Base-by-base conservation (phyloP, 2,329 filamentous ascomycete genomes). In the Alternaria rosae region DNA sequence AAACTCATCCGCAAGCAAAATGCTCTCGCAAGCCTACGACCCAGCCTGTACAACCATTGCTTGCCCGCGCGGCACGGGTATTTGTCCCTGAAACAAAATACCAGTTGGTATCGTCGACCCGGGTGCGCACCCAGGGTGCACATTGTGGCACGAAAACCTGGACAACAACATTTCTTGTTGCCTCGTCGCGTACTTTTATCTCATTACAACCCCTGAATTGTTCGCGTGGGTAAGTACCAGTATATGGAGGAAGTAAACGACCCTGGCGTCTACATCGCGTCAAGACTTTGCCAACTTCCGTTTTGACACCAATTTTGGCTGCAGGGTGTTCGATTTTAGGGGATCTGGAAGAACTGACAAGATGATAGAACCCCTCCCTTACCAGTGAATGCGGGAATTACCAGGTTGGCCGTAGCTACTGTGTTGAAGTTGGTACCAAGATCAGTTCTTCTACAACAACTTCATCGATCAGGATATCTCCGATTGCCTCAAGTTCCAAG, bases 361-460 rank as follows among this genome's bases (percentile, higher is more conserved):
- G 32, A 38, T 10, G 15, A 38, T 1, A 38, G 32, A 38, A 38
- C 8, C 32, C 32, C 4, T 38, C 32, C 2, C 32, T 38, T n/a
- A 38, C 32, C 8, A 38, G 15, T 38, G 32, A 38, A n/a, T 38
- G 32, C 32, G 32, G 32, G 2, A 38, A 38, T 5, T 38, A 38
- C 15, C 15, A 3, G 3, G 2, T 38, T 38, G 32, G 32, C 32
- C 32, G n/a, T 38, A 38, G 32, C 32, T 38, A n/a, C 15, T 38
- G 32, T 15, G 32, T 38, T n/a, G 15, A 38, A 3, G 32, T 38
- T 38, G 32, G 2, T 38, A 10, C 5, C 15, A n/a, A 1, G 0
- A 2, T 8, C 15, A 38, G 32, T 2, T 38, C 0, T 38, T 38
- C 32, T 38, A 1, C 32, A 15, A 1, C 1, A 6, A 1, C 1